phyloP scores from a whole-genome alignment of 441 rosid genomes.

The Theobroma grandiflorum region DNA sequence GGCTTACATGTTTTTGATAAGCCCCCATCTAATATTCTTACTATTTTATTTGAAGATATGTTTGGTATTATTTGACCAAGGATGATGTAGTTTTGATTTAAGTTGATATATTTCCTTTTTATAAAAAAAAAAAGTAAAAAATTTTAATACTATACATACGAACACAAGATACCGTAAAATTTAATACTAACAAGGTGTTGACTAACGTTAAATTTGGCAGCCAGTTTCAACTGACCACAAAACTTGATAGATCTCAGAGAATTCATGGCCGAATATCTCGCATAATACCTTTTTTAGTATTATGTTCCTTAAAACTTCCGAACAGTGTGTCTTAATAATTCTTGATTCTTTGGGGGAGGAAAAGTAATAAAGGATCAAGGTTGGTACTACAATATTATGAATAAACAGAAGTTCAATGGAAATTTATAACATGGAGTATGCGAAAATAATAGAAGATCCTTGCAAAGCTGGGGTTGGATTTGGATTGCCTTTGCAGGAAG shows the following conservation, averaged over 20 bases:
- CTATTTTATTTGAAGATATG: no score
- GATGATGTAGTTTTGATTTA: no score
- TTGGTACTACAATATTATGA: background rate
- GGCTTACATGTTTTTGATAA: no score
- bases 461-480: no score
- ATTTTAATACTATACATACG: no score
- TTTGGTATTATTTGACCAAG: no score
- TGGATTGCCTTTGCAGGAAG: conserved; percentile 1
- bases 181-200: background rate
- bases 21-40: no score
- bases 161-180: no score
- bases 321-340: background rate
- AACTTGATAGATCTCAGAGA: background rate
- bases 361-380: background rate
- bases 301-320: conserved; percentile 5
- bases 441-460: background rate
- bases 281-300: background rate
- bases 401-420: conserved; percentile 19
- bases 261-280: conserved; percentile 18
- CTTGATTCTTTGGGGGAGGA: background rate
- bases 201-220: conserved; percentile 15
- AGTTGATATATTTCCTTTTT: no score
- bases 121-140: no score
- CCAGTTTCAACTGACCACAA: conserved; percentile 20
- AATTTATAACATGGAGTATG: conserved; percentile 12